These are phyloP conservation scores for Leersia perrieri DNA, from an alignment of 176 grass and related monocot species.

Conservation along the genomic window DNA sequence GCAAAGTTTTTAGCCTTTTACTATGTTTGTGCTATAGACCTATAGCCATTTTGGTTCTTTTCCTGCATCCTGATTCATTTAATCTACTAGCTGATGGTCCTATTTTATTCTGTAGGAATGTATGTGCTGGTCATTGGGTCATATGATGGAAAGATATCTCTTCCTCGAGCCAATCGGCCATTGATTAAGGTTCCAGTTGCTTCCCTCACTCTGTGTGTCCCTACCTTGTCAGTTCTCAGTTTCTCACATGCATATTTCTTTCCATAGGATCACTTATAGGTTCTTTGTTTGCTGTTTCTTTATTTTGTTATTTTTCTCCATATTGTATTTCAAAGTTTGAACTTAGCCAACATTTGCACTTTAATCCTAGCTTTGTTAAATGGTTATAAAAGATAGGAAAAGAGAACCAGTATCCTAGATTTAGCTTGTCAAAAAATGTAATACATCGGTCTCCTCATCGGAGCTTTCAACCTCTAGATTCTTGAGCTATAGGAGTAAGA, in stretches of 20 bases:
- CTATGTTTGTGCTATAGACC: neutral
- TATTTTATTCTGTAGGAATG: conserved; percentile 54
- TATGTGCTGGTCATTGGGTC: conserved; percentile 79
- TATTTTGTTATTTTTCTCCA: conserved; percentile 2
- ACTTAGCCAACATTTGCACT: neutral
- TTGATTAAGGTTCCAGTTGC: conserved; percentile 51
- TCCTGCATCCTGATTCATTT: neutral
- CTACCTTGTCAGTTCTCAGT: neutral
- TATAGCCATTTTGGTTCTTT: neutral
- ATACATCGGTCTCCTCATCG: neutral
- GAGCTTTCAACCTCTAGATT: neutral
- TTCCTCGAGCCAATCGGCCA: conserved; percentile 2
- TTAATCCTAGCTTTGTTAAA: neutral
- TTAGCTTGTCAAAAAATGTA: conserved; percentile 5
- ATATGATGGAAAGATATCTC: conserved; percentile 27
- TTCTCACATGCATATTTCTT: neutral
- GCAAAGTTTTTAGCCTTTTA: neutral
- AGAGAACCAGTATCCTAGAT: neutral
- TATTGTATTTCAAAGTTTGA: neutral
- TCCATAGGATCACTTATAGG: neutral
- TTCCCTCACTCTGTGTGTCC: neutral
- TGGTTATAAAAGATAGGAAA: neutral
- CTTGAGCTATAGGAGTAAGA: neutral
- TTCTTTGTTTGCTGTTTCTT: neutral
- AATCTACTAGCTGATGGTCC: neutral